A percentile compares a stretch with the other conserved stretches of the same genome.
Conservation (phyloP, 2,329 filamentous ascomycete genomes). For the Beauveria varroae region DNA sequence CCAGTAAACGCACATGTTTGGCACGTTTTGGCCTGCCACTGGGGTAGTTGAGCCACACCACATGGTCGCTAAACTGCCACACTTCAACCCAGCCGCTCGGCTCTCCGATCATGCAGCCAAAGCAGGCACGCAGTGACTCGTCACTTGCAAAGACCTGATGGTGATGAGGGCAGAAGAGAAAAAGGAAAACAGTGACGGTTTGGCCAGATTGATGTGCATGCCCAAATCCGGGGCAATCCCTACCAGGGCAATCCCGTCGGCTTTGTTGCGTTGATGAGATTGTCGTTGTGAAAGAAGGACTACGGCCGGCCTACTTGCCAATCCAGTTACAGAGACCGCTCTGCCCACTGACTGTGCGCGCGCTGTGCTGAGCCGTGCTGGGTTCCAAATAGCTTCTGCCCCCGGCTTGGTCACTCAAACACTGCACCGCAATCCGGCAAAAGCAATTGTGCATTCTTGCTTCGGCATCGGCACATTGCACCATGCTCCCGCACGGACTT, state of each 20-base stretch:
- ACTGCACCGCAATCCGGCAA: neutral
- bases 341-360: neutral
- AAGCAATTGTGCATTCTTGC: neutral
- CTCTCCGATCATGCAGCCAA: slow-evolving; percentile 5
- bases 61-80: neutral
- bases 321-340: neutral
- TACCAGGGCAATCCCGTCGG: neutral
- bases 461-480: neutral
- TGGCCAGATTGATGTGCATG: neutral
- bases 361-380: neutral
- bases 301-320: neutral
- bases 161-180: neutral
- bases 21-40: slow-evolving; percentile 3
- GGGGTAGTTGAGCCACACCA: neutral
- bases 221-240: neutral
- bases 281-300: neutral
- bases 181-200: neutral
- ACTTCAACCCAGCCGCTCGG: slow-evolving; percentile 5
- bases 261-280: neutral
- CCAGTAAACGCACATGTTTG: neutral
- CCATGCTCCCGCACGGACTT: neutral
- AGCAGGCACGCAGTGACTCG: neutral
- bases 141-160: neutral
- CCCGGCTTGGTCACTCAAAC: neutral
- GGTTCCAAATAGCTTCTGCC: neutral